Evolutionary conservation across 768 basidiomycete species (phyloP), one percentile per base, ranked within the genome.

Genomic region (Suillus subaureus): DNA sequence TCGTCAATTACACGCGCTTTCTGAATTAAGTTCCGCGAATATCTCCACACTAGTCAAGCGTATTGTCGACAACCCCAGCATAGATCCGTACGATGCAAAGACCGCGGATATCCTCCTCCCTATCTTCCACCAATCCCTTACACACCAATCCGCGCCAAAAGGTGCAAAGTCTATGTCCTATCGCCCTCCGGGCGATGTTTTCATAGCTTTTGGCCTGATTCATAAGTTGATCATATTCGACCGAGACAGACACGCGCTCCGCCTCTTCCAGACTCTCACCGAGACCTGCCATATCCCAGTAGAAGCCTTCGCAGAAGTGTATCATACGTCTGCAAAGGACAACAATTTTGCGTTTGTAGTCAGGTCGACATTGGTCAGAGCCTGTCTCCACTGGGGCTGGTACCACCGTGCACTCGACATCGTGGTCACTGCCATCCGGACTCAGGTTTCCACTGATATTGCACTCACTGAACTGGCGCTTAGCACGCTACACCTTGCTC

Each of bases 361-460:
- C 28, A 76, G 79, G 28, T 78, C 82, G 31, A 80, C 84, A 15
- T 71, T 89, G 40, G 79, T 85, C 12, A 81, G 82, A 54, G 79
- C 88, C 8, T 83, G 85, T 67, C 69, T 87, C 45, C 78, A 83
- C 67, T 89, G 85, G 84, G 77, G 82, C 49, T 89, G 85, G 86
- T 75, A 78, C 58, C 63, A 70, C 33, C 76, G 81, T 45, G 85
- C 85, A 2, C 71, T 79, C 15, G 69, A 64, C 9, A 73, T 87
- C 37, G 71, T 87, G 52, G 71, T 70, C 4, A 67, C 72, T 7
- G 72, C 73, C 62, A 67, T 78, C 62, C 62, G 71, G 52, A 71
- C 70, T 28, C 70, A 67, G 64, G 67, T 72, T 64, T 66, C 69
- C 4, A 64, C 70, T 51, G 72, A 68, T 55, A 64, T 65, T 16